Conservation (phyloP, 23 red algal genomes). For the Gracilariopsis chorda region DNA sequence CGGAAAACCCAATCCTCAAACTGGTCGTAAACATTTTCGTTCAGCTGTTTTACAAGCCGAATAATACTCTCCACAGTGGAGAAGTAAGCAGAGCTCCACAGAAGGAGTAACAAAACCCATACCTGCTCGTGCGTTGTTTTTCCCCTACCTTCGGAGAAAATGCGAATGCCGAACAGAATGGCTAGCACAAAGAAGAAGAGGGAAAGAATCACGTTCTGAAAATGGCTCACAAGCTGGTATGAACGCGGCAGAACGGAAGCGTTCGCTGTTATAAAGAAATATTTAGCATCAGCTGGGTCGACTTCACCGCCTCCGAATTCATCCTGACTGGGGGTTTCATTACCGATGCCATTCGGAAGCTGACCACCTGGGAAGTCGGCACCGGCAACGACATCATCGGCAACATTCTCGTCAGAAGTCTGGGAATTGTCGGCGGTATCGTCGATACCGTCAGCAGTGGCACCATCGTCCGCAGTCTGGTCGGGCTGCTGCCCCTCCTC, state of each 20-base stretch:
- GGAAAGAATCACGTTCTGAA: background rate
- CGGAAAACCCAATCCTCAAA: background rate
- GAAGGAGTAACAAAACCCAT: slow-evolving; percentile 40
- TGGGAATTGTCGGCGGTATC: no score
- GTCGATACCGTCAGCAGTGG: no score
- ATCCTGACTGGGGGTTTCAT: no score
- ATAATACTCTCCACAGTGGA: background rate
- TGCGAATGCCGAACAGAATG: slow-evolving; percentile 9
- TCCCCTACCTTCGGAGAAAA: slow-evolving; percentile 10
- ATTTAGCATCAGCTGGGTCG: no score
- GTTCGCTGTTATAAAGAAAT: no score
- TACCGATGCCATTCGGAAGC: no score
- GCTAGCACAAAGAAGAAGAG: slow-evolving; percentile 34
- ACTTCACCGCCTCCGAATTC: no score
- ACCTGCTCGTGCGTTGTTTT: slow-evolving; percentile 55
- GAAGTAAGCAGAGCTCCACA: background rate
- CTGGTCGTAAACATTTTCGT: background rate
- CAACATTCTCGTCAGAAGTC: no score
- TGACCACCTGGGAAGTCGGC: no score
- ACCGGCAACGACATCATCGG: no score
- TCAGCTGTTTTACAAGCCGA: background rate
- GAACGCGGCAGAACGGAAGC: background rate
- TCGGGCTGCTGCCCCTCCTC: no score
- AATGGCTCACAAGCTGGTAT: background rate
- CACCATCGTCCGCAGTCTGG: no score